Percentiles rank a stretch among this genome's conserved stretches.
phyloP scores from a whole-genome alignment of 352 stramenopile species.

The Pythium angustatum region DNA sequence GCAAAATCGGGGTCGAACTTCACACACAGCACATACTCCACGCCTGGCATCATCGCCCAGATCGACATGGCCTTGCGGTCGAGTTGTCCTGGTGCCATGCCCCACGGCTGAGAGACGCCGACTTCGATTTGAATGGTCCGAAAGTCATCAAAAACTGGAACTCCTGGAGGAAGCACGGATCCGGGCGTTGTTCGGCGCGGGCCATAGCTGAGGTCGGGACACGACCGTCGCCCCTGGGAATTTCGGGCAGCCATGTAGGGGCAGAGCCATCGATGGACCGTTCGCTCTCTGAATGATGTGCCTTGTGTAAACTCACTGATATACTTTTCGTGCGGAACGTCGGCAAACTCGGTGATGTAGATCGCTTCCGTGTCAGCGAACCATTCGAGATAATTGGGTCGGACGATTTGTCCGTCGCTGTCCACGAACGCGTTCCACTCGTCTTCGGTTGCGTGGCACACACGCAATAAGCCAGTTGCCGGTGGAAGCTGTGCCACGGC shows the following conservation, averaged over 20 bases:
- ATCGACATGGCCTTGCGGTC: conserved; percentile 40
- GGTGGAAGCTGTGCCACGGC: background rate
- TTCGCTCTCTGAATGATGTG: conserved; percentile 12
- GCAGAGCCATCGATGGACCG: conserved; percentile 23
- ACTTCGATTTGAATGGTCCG: conserved; percentile 41
- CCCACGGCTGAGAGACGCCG: conserved; percentile 40
- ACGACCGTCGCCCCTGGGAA: conserved; percentile 34
- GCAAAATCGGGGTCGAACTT: conserved; percentile 38
- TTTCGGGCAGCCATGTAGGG: conserved; percentile 25
- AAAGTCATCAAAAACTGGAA: conserved; percentile 41
- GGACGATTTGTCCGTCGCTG: conserved; percentile 30
- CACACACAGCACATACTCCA: conserved; percentile 45
- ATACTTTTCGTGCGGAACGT: conserved; percentile 29
- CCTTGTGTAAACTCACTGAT: conserved; percentile 11
- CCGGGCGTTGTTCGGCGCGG: conserved; percentile 31
- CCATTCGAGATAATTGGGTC: conserved; percentile 37
- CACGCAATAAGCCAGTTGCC: conserved; percentile 27
- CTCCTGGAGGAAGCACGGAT: conserved; percentile 36
- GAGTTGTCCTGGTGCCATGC: conserved; percentile 39
- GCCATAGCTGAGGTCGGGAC: conserved; percentile 36
- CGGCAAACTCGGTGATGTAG: conserved; percentile 43
- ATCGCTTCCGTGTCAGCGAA: conserved; percentile 39
- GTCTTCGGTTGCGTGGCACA: conserved; percentile 41
- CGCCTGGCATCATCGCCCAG: conserved; percentile 39
- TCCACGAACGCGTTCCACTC: conserved; percentile 44